These are phyloP conservation scores for Hyphodiscus sp. DNA, from an alignment of 2,329 filamentous ascomycete species.

Conservation along the genomic window DNA sequence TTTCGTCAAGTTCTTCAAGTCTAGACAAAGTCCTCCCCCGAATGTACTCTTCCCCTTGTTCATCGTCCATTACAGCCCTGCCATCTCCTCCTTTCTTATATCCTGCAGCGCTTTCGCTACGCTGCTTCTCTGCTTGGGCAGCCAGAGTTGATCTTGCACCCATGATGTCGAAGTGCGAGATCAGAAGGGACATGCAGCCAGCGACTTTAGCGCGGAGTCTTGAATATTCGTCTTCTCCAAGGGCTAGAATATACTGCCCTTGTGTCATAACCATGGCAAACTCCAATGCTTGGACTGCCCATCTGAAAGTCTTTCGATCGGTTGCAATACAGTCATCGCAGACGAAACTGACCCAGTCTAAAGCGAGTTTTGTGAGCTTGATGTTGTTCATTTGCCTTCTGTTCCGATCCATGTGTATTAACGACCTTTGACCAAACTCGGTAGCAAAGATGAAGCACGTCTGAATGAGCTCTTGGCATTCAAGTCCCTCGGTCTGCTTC, in stretches of 20 bases:
- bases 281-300: conserved; percentile 91
- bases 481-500: conserved; percentile 73
- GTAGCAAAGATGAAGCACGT: conserved; percentile 99
- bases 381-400: conserved; percentile 94
- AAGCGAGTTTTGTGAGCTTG: conserved; percentile 83
- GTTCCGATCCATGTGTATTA: conserved; percentile 94
- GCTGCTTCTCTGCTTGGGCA: conserved; percentile 87
- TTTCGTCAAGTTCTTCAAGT: conserved; percentile 69
- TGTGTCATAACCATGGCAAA: conserved; percentile 97
- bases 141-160: conserved; percentile 89
- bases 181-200: conserved; percentile 93
- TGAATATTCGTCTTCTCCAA: conserved; percentile 83
- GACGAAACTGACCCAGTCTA: conserved; percentile 98
- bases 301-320: conserved; percentile 92
- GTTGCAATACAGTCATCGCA: conserved; percentile 93
- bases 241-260: conserved; percentile 84
- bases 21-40: conserved; percentile 68
- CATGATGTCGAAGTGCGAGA: conserved; percentile 99
- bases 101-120: conserved; percentile 71
- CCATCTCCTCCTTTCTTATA: conserved; percentile 76
- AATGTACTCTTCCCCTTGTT: conserved; percentile 73
- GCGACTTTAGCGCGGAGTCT: conserved; percentile 81
- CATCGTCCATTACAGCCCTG: conserved; percentile 63
- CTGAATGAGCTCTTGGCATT: conserved; percentile 93
- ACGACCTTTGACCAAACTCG: conserved; percentile 91